Base-by-base conservation (phyloP, 345 rosid genomes). In the Salix koriyanagi region DNA sequence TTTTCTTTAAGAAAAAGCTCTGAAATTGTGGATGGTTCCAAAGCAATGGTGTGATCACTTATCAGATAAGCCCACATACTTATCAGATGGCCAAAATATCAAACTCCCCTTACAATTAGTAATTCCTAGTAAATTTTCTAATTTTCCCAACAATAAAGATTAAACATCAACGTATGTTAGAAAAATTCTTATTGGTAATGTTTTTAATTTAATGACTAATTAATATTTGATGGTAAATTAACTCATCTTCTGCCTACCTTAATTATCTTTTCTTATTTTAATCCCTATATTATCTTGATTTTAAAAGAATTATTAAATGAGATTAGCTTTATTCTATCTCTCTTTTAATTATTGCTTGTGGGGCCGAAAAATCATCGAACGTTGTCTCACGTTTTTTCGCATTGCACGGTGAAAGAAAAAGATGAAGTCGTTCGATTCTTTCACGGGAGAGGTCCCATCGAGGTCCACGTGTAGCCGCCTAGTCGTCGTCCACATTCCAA, bases 61-160 rank as follows among this genome's bases (percentile, higher is more conserved):
- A 21, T 54, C 4, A 19, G 26, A 19, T 54, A 21, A 54, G 26
- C 2, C 0, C 3, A 0, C 0, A 0, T 21, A 54, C 61, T 54
- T 54, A 54, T 48, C 54, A 48, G 2, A 12, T 2, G 13, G 3
- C 44, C 44, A 41, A 41, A 41, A 41, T 2, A 10, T 41, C 44
- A 2, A 41, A 0, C 44, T 2, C 44, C 14, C 44, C 44, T 41
- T 41, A 1, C 44, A 41, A 41, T 0, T 41, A 41, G 0, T 41
- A 41, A 41, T 41, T 41, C 13, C 44, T 9, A 10, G 44, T 10
- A 10, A 41, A 41, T 41, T 41, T 41, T 41, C 44, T 10, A 41
- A 41, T 41, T 41, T 16, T 18, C 2, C 2, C 2, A 18, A 5
- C 21, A 50, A 5, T 18, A 50, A 5, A 56, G 25, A 56, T 56